Percentiles rank a stretch among this genome's conserved stretches.
These are phyloP conservation scores for Moesziomyces sp. DNA, from an alignment of 1,284 basidiomycete species.

Conservation along the genomic window DNA sequence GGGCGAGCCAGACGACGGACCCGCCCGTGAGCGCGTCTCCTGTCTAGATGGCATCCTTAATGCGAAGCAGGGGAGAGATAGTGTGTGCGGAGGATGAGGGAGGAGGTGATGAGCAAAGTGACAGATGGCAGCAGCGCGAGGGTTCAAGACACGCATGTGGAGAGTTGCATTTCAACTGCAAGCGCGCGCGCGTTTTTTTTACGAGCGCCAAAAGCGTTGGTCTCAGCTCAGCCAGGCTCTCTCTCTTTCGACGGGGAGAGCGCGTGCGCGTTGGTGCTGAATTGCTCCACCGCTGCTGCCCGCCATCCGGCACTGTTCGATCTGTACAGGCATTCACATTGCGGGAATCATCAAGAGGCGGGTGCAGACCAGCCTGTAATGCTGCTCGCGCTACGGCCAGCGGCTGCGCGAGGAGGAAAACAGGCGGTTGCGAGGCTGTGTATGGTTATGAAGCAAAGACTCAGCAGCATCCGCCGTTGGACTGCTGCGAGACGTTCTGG, in stretches of 20 bases:
- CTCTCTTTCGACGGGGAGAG: no score
- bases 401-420: neutral
- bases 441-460: neutral
- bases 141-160: neutral
- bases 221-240: neutral
- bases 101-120: neutral
- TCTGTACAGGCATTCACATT: conserved; percentile 34
- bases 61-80: neutral
- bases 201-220: neutral
- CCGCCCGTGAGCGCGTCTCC: conserved; percentile 19
- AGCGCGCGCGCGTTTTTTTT: neutral
- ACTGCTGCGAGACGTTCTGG: conserved; percentile 61
- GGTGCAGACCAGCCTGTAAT: neutral
- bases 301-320: neutral
- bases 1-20: conserved; percentile 11
- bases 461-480: conserved; percentile 64
- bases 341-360: neutral
- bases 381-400: neutral
- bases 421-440: neutral
- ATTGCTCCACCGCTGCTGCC: no score
- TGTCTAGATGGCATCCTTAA: conserved; percentile 6
- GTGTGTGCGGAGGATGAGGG: neutral
- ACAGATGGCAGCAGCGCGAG: neutral
- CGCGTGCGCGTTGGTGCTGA: no score
- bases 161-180: neutral